phyloP scores from a whole-genome alignment of 768 basidiomycete species.

The Pleurotus ostreatus region DNA sequence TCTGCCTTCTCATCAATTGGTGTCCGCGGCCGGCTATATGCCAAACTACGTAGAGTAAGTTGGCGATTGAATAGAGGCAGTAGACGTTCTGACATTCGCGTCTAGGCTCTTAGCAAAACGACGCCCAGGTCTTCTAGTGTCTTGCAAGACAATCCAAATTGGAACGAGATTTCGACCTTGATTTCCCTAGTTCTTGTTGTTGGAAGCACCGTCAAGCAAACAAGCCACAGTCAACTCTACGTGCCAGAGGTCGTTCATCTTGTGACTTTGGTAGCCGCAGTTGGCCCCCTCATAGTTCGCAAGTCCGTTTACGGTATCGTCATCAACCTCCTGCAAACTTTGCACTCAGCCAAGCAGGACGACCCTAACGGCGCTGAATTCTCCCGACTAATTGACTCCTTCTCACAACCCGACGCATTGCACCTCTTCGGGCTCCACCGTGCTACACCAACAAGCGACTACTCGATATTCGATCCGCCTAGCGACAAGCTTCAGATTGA shows the following conservation, averaged over 20 bases:
- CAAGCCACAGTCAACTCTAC: conserved; percentile 68
- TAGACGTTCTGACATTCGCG: neutral
- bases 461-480: conserved; percentile 48
- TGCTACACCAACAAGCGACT: conserved; percentile 65
- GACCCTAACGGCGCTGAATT: conserved; percentile 56
- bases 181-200: conserved; percentile 72
- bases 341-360: conserved; percentile 58
- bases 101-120: conserved; percentile 69
- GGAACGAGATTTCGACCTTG: conserved; percentile 80
- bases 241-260: conserved; percentile 82
- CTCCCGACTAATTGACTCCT: conserved; percentile 57
- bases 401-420: conserved; percentile 51
- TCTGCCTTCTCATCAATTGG: conserved; percentile 71
- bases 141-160: conserved; percentile 67
- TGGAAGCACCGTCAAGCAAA: conserved; percentile 60
- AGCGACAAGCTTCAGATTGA: conserved; percentile 59
- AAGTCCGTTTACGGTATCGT: conserved; percentile 80
- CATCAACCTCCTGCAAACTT: conserved; percentile 77
- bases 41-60: conserved; percentile 73
- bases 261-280: conserved; percentile 71
- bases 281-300: conserved; percentile 70
- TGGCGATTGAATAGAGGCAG: neutral
- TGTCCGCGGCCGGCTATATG: conserved; percentile 73
- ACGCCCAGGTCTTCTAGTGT: conserved; percentile 58
- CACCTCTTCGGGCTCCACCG: conserved; percentile 71